phyloP scores from a whole-genome alignment of 306 rosid genomes.

The Begonia peltatifolia region DNA sequence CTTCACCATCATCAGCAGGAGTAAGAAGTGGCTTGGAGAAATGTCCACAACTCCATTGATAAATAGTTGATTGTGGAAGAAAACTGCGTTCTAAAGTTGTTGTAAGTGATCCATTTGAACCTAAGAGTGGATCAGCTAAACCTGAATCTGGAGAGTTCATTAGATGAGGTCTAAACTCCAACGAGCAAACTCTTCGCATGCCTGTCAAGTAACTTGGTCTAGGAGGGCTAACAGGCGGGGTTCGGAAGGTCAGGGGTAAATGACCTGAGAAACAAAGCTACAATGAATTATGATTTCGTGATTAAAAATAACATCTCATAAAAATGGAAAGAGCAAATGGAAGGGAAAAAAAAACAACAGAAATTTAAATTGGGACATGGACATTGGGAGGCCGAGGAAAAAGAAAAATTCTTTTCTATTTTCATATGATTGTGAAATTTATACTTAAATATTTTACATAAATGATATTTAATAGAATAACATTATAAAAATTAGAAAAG shows the following conservation, averaged over 20 bases:
- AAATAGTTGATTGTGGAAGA: conserved; percentile 83
- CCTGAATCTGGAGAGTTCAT: conserved; percentile 86
- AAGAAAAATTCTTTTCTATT: too few species aligned
- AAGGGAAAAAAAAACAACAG: too few species aligned
- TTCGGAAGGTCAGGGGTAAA: conserved; percentile 74
- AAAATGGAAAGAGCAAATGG: too few species aligned
- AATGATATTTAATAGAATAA: too few species aligned
- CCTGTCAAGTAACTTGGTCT: conserved; percentile 67
- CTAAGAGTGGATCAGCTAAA: conserved; percentile 84
- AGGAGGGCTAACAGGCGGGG: conserved; percentile 99
- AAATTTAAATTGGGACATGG: too few species aligned
- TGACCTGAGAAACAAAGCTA: conserved; percentile 38
- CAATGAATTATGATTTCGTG: too few species aligned
- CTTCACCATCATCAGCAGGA: conserved; percentile 60
- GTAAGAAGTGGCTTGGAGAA: conserved; percentile 87
- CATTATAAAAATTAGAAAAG: too few species aligned
- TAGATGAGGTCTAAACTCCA: conserved; percentile 85
- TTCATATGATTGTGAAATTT: too few species aligned
- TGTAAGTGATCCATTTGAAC: conserved; percentile 46
- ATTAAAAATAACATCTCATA: too few species aligned
- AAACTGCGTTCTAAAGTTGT: conserved; percentile 64
- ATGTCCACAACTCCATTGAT: conserved; percentile 94
- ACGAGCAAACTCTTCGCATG: conserved; percentile 87
- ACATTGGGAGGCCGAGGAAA: too few species aligned
- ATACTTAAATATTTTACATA: too few species aligned